A percentile compares a stretch with the other conserved stretches of the same genome.
phyloP scores from a whole-genome alignment of 768 basidiomycete genomes.

The Floccularia luteovirens region DNA sequence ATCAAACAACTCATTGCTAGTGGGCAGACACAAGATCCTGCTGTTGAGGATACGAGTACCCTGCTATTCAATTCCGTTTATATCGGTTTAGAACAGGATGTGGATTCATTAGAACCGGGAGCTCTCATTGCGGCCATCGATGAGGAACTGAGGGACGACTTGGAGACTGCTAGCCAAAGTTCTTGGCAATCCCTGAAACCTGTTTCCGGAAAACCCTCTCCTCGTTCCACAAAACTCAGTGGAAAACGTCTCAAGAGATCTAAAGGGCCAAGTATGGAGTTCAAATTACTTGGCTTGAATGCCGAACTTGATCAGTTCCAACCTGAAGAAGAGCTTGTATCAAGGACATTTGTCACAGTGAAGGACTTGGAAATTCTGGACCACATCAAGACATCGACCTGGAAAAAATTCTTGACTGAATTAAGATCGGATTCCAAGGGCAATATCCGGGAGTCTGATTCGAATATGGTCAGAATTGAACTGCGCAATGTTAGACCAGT shows the following conservation, averaged over 20 bases:
- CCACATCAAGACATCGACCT: constrained; percentile 96
- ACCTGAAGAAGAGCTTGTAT: constrained; percentile 48
- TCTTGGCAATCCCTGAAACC: constrained; percentile 88
- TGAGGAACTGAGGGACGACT: constrained; percentile 74
- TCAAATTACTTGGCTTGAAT: constrained; percentile 57
- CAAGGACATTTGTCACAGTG: constrained; percentile 60
- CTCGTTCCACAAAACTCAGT: constrained; percentile 33
- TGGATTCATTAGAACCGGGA: constrained; percentile 66
- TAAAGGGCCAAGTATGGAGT: constrained; percentile 76
- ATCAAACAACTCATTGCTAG: constrained; percentile 88
- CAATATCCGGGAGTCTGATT: constrained; percentile 84
- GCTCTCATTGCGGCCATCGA: constrained; percentile 89
- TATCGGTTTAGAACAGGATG: constrained; percentile 79
- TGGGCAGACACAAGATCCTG: constrained; percentile 81
- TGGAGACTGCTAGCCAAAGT: constrained; percentile 69
- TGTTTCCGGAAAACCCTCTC: constrained; percentile 31
- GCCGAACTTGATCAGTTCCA: constrained; percentile 63
- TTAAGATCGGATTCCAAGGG: constrained; percentile 81
- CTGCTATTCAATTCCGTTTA: constrained; percentile 92
- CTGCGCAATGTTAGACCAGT: constrained; percentile 69
- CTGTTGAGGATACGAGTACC: constrained; percentile 62
- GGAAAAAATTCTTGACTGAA: constrained; percentile 93
- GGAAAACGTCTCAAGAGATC: constrained; percentile 65
- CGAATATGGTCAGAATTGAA: constrained; percentile 90
- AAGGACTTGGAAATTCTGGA: constrained; percentile 85